Evolutionary conservation across 345 rosid species (phyloP).

Genomic region (Excoecaria cochinchinensis): DNA sequence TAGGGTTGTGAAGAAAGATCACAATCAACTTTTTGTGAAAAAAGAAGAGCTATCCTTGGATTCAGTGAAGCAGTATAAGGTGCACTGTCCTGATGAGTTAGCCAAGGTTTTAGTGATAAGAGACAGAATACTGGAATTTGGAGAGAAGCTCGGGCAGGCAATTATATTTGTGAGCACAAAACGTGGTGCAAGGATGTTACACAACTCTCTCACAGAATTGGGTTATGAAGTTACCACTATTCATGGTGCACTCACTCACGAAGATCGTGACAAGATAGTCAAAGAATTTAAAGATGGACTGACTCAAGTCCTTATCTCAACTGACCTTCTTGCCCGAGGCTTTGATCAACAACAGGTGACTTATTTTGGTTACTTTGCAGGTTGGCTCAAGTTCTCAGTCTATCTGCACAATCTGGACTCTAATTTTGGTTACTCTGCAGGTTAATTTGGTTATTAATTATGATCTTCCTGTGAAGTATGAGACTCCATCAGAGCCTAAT

Average conservation of each 20-base stretch:
- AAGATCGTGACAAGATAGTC: slow-evolving; percentile 77
- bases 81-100: slow-evolving; percentile 70
- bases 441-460: slow-evolving; percentile 86
- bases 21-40: slow-evolving; percentile 86
- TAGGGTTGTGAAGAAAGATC: slow-evolving; percentile 48
- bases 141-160: slow-evolving; percentile 78
- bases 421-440: slow-evolving; percentile 29
- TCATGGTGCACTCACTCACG: slow-evolving; percentile 62
- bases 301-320: slow-evolving; percentile 85
- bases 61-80: slow-evolving; percentile 91
- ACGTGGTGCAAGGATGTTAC: slow-evolving; percentile 58
- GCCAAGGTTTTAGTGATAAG: slow-evolving; percentile 69
- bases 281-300: slow-evolving; percentile 84
- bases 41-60: slow-evolving; percentile 85
- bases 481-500: slow-evolving; percentile 56
- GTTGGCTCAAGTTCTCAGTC: too few relatives aligned
- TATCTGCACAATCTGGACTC: not conserved
- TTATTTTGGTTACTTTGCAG: not conserved
- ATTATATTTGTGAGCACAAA: slow-evolving; percentile 75
- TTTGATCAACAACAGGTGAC: slow-evolving; percentile 88
- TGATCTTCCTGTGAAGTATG: slow-evolving; percentile 70
- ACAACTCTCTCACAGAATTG: slow-evolving; percentile 55
- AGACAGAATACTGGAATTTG: slow-evolving; percentile 80
- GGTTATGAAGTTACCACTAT: slow-evolving; percentile 87
- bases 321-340: slow-evolving; percentile 88